Evolutionary conservation across 345 rosid species (phyloP), one percentile per base, ranked within the genome.

Genomic region (Citrus inodora): DNA sequence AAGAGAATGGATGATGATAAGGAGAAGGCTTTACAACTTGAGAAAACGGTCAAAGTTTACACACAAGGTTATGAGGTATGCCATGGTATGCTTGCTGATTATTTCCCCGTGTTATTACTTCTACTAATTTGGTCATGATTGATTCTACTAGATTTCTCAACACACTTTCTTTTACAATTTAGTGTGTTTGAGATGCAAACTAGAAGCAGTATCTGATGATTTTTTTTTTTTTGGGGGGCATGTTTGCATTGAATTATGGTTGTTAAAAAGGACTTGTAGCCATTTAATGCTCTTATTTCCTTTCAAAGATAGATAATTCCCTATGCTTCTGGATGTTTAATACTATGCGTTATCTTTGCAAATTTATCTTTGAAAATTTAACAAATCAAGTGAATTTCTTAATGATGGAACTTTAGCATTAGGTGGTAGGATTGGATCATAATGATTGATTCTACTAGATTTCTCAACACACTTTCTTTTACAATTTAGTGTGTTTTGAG

Each of bases 61-160:
- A 94, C 98, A 7, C 93, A 89, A 72, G 99, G 99, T 76, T 95
- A 97, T 85, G 98, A 97, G 98, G 99, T 97, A 89, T 42, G 75
- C 53, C 65, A 27, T 7, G 67, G 21, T 40, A 19, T 66, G 38
- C 67, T 24, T 63, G 27, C 55, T 62, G 73, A 77, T 70, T 16
- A 56, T 70, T 76, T 53, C 64, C 14, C 63, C 37, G 17, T 27
- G 42, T 51, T 37, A 8, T 71, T 46, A 28, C 46, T 11, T 76
- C 28, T n/a, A 71, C 19, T 7, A 28, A 3, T 75, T 63, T 64
- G 61, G 33, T 42, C 6, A 35, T 19, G 14, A 64, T 75, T 25
- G 67, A 32, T 74, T 51, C 32, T 51, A 65, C 51, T 64, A 17
- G 9, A 48, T 38, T 42, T 10, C 9, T 51, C 9, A 21, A 9